Evolutionary conservation across 257 asterid genomes (phyloP).

Genomic region (Leptodermis oblonga): DNA sequence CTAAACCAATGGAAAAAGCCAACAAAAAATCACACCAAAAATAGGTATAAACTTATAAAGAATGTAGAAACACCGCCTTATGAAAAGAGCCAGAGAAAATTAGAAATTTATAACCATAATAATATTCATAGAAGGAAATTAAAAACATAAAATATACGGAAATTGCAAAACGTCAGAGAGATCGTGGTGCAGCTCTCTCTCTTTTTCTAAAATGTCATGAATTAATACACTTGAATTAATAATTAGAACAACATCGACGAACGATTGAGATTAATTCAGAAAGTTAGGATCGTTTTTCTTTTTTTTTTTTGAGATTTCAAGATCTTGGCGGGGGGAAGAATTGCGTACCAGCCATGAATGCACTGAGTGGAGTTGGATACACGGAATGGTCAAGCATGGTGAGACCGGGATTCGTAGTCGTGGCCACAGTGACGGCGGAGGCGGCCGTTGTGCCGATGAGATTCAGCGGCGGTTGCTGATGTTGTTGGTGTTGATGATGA

Average conservation of each 20-base stretch:
- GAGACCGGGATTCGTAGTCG: constrained; percentile 21
- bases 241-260: constrained; percentile 3
- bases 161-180: constrained; percentile 22
- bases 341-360: constrained; percentile 85
- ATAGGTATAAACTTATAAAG: constrained; percentile 24
- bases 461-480: constrained; percentile 33
- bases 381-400: constrained; percentile 58
- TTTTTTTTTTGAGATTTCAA: no score
- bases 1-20: constrained; percentile 25
- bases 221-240: constrained; percentile 7
- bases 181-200: not conserved
- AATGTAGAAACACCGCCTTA: constrained; percentile 16
- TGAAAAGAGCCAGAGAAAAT: constrained; percentile 1
- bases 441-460: constrained; percentile 25
- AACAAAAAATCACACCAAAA: constrained; percentile 18
- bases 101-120: not conserved
- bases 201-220: no score
- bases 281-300: no score
- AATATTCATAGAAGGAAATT: not conserved
- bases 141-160: constrained; percentile 26
- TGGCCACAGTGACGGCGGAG: constrained; percentile 18
- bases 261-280: not conserved
- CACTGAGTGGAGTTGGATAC: constrained; percentile 48
- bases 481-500: constrained; percentile 15
- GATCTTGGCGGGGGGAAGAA: constrained; percentile 79